These are phyloP conservation scores for Pezicula neosporulosa DNA, from an alignment of 2,329 filamentous ascomycete species.

Conservation along the genomic window DNA sequence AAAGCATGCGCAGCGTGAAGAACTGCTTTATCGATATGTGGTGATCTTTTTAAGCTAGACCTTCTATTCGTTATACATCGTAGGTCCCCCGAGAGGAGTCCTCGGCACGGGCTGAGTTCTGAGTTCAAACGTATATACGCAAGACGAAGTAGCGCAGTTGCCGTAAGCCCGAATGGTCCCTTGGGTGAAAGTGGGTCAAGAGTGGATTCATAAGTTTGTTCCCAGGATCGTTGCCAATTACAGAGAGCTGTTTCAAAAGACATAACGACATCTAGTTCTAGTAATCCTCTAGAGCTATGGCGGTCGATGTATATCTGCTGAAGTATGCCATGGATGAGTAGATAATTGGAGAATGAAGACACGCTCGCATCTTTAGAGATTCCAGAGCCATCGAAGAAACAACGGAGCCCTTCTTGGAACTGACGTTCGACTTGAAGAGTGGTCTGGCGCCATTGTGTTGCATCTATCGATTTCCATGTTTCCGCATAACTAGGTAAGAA, in stretches of 20 bases:
- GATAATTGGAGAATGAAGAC: constrained; percentile 1
- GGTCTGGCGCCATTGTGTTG: not conserved
- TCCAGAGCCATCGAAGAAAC: not conserved
- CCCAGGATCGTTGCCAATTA: constrained; percentile 55
- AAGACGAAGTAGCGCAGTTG: constrained; percentile 56
- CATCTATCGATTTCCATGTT: not conserved
- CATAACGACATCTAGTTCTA: not conserved
- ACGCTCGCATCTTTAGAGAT: not conserved
- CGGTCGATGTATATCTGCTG: not conserved
- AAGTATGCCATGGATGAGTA: not conserved
- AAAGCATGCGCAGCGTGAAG: constrained; percentile 67
- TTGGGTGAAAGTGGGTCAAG: constrained; percentile 31
- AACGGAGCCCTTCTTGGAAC: not conserved
- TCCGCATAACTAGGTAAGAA: not conserved
- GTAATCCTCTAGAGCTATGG: not conserved
- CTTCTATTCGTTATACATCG: constrained; percentile 56
- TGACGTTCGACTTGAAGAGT: not conserved
- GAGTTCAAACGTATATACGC: constrained; percentile 66
- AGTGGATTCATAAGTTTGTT: constrained; percentile 35
- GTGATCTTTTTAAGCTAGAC: constrained; percentile 54
- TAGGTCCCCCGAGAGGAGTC: constrained; percentile 63
- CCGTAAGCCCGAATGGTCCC: constrained; percentile 62
- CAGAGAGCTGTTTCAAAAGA: constrained; percentile 38
- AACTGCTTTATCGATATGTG: constrained; percentile 61
- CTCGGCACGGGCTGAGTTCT: constrained; percentile 58